Conservation (phyloP, 805 yeast species). For the Torulaspora indica region DNA sequence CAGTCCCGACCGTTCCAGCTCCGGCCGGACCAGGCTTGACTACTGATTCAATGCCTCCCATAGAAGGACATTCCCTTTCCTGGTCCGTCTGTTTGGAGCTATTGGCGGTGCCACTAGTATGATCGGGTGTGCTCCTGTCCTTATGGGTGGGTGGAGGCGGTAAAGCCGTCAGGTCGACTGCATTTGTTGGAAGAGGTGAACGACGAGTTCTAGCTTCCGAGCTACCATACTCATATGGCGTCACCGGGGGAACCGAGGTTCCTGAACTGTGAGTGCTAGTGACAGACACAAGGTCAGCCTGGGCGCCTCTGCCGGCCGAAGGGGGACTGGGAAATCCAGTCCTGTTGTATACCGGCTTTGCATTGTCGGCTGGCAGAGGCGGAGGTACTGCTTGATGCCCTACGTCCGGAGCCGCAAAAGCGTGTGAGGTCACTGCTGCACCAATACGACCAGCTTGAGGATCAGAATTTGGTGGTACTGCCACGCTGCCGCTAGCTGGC, state of each 20-base stretch:
- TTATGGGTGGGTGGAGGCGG: slow-evolving; percentile 34
- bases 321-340: slow-evolving; percentile 11
- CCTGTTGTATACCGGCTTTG: background rate
- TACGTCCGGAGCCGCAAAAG: background rate
- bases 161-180: slow-evolving; percentile 18
- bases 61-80: background rate
- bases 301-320: background rate
- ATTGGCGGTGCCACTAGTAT: background rate
- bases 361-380: background rate
- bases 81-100: background rate
- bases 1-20: background rate
- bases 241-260: slow-evolving; percentile 2
- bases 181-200: slow-evolving; percentile 8
- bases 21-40: background rate
- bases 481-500: background rate
- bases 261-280: slow-evolving; percentile 1
- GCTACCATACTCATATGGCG: slow-evolving; percentile 5
- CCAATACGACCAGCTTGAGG: background rate
- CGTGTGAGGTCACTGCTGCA: background rate
- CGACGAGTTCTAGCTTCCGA: slow-evolving; percentile 2
- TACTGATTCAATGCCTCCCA: background rate
- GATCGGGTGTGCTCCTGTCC: slow-evolving; percentile 18
- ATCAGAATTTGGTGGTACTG: background rate
- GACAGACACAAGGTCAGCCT: background rate
- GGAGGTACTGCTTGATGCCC: background rate